Base-by-base conservation (phyloP, 495 filamentous ascomycete genomes). In the Talaromyces nanjingensis region DNA sequence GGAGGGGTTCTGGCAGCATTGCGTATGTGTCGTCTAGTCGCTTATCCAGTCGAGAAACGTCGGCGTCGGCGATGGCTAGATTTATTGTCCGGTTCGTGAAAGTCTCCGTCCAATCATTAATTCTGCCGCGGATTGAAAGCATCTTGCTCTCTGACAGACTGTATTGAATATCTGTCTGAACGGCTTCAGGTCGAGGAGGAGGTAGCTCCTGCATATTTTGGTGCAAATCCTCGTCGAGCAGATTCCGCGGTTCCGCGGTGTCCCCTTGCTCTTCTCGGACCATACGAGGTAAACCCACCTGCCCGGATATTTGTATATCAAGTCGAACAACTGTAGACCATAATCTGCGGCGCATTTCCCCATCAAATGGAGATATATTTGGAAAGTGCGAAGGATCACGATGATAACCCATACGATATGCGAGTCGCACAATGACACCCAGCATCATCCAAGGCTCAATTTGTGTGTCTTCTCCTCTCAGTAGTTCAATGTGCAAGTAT, bases 61-160 rank as follows among this genome's bases (percentile, higher is more conserved):
- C 22, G 11, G 52, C 20, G 14, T 29, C 22, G n/a, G 52, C 52
- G 90, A 86, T 1, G 85, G 82, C 11, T 92, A 89, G 14, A 93
- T 75, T 37, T 81, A 77, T 24, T 79, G 81, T 62, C 86, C 85
- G 4, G 87, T 78, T 60, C 89, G 86, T 37, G 89, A 85, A 29
- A 97, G 80, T 24, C 81, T 82, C 62, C 83, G 77, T 71, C 97
- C 92, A 37, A 91, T 80, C 25, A 83, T 65, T 49, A 20, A 82
- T 76, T 53, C 76, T 72, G 6, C 74, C 80, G 56, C 80, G 77
- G 16, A 80, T 64, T 0, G 68, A 64, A 9, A 70, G 71, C 18
- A 82, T 59, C 25, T 71, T 70, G 14, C 66, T 68, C 63, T 80
- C 78, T 2, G 73, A 70, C 20, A 81, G 73, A 2, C 72, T 67